Evolutionary conservation across 2,329 filamentous ascomycete species (phyloP).

Genomic region (Paecilomyces fulvus): DNA sequence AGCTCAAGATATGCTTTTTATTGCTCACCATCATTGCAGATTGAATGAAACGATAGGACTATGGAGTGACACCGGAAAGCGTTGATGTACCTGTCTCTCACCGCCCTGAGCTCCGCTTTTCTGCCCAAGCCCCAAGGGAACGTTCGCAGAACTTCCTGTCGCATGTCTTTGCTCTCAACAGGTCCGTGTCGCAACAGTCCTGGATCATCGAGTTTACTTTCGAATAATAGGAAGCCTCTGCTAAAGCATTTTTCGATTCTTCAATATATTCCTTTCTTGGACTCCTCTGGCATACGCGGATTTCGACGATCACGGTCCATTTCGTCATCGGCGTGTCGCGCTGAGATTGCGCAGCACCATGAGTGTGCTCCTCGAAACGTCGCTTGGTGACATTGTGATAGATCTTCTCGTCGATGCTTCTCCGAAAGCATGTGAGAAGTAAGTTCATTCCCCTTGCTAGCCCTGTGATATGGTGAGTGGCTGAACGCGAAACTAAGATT

Average conservation of each 20-base stretch:
- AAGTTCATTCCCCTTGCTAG: constrained; percentile 34
- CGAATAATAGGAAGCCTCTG: neutral
- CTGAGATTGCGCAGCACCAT: constrained; percentile 41
- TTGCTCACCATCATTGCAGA: too few species aligned
- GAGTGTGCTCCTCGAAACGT: constrained; percentile 93
- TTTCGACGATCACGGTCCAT: neutral
- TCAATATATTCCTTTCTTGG: neutral
- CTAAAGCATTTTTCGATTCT: neutral
- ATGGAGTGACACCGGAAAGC: too few species aligned
- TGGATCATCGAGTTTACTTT: neutral
- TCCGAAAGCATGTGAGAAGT: constrained; percentile 93
- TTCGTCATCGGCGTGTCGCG: constrained; percentile 4
- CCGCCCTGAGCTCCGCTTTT: neutral
- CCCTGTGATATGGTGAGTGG: constrained; percentile 29
- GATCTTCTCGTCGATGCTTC: constrained; percentile 84
- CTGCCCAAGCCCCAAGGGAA: neutral
- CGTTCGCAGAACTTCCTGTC: neutral
- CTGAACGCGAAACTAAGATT: constrained; percentile 52
- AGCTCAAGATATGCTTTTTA: too few species aligned
- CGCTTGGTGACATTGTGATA: constrained; percentile 85
- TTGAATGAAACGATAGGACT: too few species aligned
- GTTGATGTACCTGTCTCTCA: neutral
- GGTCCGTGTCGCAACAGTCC: neutral
- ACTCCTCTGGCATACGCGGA: neutral
- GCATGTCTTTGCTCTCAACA: neutral